Evolutionary conservation across 768 basidiomycete species (phyloP).

Genomic region (Calocera viscosa): DNA sequence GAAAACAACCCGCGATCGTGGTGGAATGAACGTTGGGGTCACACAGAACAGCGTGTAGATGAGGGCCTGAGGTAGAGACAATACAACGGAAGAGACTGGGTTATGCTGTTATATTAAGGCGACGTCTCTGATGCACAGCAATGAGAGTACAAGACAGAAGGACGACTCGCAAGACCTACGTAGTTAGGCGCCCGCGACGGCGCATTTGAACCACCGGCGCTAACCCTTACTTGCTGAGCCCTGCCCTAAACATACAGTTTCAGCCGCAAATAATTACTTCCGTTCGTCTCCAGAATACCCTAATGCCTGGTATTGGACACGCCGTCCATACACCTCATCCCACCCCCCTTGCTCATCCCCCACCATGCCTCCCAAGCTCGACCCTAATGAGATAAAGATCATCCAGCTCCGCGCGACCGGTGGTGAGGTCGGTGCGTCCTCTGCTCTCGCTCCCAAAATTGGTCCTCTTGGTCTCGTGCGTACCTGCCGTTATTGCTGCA

Average conservation of each 20-base stretch:
- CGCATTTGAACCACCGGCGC: too few species aligned
- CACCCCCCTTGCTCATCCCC: constrained; percentile 3
- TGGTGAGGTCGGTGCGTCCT: constrained; percentile 98
- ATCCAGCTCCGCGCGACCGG: constrained; percentile 97
- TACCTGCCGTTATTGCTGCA: constrained; percentile 13
- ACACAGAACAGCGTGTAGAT: too few species aligned
- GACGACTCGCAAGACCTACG: too few species aligned
- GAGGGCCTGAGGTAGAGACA: too few species aligned
- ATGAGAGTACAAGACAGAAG: too few species aligned
- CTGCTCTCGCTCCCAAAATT: constrained; percentile 97
- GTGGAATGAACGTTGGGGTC: too few species aligned
- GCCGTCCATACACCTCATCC: background rate
- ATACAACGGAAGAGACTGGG: too few species aligned
- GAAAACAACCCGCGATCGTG: too few species aligned
- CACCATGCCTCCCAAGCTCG: constrained; percentile 36
- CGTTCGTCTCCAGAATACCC: background rate
- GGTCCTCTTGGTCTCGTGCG: constrained; percentile 98
- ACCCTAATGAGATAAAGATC: constrained; percentile 97
- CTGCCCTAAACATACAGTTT: constrained; percentile 1
- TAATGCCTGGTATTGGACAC: background rate
- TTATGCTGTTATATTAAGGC: too few species aligned
- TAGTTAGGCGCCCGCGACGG: too few species aligned
- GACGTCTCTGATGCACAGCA: too few species aligned
- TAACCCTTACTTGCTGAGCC: too few species aligned
- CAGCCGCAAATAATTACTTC: background rate